Evolutionary conservation across 306 rosid species (phyloP), one percentile per base, ranked within the genome.

Genomic region (Pachyrhizus erosus): DNA sequence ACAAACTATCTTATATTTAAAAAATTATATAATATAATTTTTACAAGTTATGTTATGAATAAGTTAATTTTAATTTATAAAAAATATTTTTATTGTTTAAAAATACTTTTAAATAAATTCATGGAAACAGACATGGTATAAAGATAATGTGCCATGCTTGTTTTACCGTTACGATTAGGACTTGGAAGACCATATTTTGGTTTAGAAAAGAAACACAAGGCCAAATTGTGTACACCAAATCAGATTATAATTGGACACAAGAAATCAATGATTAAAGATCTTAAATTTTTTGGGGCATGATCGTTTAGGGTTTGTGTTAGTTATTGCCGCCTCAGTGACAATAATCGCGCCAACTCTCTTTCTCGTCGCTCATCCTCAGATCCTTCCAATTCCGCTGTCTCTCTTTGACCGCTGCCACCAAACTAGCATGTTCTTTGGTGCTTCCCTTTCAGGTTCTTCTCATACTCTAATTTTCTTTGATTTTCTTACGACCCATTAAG

Each of bases 361-460:
- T 49, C 77, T 3, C 62, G n/a, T 42, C n/a, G 11, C 75, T 0
- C 12, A 39, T 21, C 0, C 9, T 51, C 42, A 37, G 60, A 45
- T 29, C 62, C 39, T 45, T 61, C 71, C 64, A 20, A 29, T 17
- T 34, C 42, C 17, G 27, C 33, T 37, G 3, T 13, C 17, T 70
- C 27, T 1, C 5, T 34, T 54, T 39, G 12, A 39, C 40, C 60
- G 9, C 20, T 48, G 9, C 61, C 65, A 7, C 48, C 70, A 14
- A 58, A 24, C 34, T 70, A 78, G 80, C 83, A 62, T 78, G 87
- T 51, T 83, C 14, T 39, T 68, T 12, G 0, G 42, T 29, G 40
- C 21, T 48, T 70, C 8, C 66, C 17, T 71, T 18, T 29, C 83
- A 78, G 83, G 86, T 83, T 71, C 61, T 55, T 49, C 15, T 9